Conservation (phyloP, 805 yeast genomes). For the Saturnispora hagleri region DNA sequence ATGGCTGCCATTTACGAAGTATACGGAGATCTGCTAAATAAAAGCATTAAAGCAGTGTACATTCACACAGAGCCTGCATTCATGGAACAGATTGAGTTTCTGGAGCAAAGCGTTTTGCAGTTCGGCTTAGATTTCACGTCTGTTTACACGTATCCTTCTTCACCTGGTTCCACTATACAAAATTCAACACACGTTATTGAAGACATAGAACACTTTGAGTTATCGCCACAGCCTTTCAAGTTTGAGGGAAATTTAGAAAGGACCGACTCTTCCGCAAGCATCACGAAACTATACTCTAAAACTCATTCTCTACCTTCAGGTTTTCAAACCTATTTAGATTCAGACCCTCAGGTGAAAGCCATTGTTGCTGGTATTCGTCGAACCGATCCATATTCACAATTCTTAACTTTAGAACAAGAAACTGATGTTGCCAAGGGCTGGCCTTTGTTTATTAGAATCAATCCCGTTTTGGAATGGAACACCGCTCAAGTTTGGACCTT, state of each 20-base stretch:
- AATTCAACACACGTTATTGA: neutral
- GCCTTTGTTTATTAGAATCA: constrained; percentile 80
- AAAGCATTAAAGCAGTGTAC: constrained; percentile 43
- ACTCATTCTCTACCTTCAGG: constrained; percentile 43
- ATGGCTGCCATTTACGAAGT: constrained; percentile 40
- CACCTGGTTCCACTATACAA: neutral
- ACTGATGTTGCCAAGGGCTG: constrained; percentile 83
- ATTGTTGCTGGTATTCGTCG: constrained; percentile 83
- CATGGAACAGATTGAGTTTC: constrained; percentile 58
- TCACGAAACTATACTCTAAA: constrained; percentile 12
- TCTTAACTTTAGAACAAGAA: constrained; percentile 48
- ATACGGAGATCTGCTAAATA: constrained; percentile 11
- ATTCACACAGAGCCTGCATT: constrained; percentile 71
- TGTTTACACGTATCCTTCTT: constrained; percentile 8
- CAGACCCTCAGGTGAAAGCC: constrained; percentile 49
- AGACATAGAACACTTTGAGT: neutral
- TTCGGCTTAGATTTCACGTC: constrained; percentile 45
- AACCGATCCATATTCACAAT: constrained; percentile 75
- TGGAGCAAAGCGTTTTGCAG: constrained; percentile 39
- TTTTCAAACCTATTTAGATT: constrained; percentile 48
- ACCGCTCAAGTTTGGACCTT: constrained; percentile 83
- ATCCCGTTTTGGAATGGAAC: constrained; percentile 86
- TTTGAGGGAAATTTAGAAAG: neutral
- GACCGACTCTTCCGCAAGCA: neutral
- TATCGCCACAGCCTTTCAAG: neutral